Base-by-base conservation (phyloP, 1,284 basidiomycete species). In the Fomitiporia mediterranea region DNA sequence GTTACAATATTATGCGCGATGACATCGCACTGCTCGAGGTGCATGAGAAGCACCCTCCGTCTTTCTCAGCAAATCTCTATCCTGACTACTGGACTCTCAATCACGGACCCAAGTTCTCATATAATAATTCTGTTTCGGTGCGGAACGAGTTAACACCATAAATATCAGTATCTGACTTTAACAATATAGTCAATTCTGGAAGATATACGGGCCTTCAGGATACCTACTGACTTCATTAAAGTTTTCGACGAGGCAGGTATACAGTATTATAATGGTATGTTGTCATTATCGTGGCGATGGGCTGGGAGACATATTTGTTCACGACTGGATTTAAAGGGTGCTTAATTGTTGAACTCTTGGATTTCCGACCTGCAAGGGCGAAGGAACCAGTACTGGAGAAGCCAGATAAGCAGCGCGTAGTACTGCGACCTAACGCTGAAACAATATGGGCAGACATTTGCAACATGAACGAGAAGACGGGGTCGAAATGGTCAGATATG, bases 161-260 rank as follows among this genome's bases (percentile, higher is more conserved):
- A 60, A 43, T 50, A 57, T 42, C 27, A 37, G 49, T 25, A 38
- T 55, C 51, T 30, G 56, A 19, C 23, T 49, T 58, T 70, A 23
- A 65, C 58, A 35, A 51, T 44, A 19, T 60, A 91, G 88, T 83
- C 83, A 37, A 68, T 91, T 6, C 72, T 91, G 35, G 89, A 91
- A 62, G 88, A 91, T 65, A 83, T 91, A 55, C 79, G 86, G 44
- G 82, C 84, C 7, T 81, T 86, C 63, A 78, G 86, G 43, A 89
- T 91, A 74, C 89, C 89, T 13, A 82, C 85, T 27, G 89, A 91
- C 70, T 89, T 89, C 66, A 73, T 91, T 5, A 84, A 89, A 61
- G 70, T 89, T 37, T 89, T 91, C 62, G 85, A 91, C 60, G 69
- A 76, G 17, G 80, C 81, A 6, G 75, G 75, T 54, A 75, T 89